Evolutionary conservation across 495 filamentous ascomycete species (phyloP).

Genomic region (Evernia prunastri): DNA sequence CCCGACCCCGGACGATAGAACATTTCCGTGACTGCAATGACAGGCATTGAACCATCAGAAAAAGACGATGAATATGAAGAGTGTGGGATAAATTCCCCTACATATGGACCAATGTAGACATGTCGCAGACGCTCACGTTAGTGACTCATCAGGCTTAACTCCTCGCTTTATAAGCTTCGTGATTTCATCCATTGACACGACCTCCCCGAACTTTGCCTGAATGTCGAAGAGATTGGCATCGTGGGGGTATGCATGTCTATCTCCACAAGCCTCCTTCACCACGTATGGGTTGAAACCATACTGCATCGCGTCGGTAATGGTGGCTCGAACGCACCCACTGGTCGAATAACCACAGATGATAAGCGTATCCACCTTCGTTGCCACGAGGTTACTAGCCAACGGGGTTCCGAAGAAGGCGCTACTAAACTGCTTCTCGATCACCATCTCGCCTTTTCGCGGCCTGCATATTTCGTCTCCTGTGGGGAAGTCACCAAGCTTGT

Average conservation of each 20-base stretch:
- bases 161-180: background rate
- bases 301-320: conserved; percentile 12
- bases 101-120: no score
- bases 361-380: conserved; percentile 1
- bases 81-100: no score
- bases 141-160: background rate
- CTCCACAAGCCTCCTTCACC: conserved; percentile 9
- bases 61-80: background rate
- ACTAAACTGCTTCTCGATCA: conserved; percentile 13
- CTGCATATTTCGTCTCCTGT: background rate
- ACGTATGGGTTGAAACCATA: conserved; percentile 10
- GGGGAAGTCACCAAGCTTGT: conserved; percentile 7
- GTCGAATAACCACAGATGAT: conserved; percentile 15
- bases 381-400: conserved; percentile 6
- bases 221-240: conserved; percentile 15
- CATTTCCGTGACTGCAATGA: no score
- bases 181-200: conserved; percentile 5
- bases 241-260: conserved; percentile 12
- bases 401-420: conserved; percentile 10
- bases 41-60: background rate
- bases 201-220: conserved; percentile 11
- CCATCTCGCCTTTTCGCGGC: conserved; percentile 4
- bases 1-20: no score
- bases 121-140: background rate
- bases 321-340: conserved; percentile 9